Evolutionary conservation across 306 rosid genomes (phyloP).

Genomic region (Trifolium dubium): DNA sequence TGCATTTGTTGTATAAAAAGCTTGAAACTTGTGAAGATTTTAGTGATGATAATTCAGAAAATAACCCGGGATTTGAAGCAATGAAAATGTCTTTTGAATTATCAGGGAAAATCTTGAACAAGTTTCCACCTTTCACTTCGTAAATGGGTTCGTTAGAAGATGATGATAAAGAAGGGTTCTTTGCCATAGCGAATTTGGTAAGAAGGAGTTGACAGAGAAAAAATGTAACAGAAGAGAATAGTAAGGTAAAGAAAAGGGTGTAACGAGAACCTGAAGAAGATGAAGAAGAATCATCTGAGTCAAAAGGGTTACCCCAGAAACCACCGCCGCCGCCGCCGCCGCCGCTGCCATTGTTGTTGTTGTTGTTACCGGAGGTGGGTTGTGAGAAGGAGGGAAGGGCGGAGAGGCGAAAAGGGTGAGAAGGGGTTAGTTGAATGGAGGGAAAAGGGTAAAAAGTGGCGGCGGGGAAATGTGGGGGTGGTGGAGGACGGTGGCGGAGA

Average conservation of each 20-base stretch:
- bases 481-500: conserved; percentile 14
- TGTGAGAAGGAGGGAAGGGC: conserved; percentile 30
- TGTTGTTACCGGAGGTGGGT: conserved; percentile 1
- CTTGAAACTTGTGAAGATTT: conserved; percentile 35
- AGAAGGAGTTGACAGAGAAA: conserved; percentile 62
- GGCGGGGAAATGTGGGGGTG: conserved; percentile 29
- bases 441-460: neutral
- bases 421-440: conserved; percentile 33
- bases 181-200: conserved; percentile 65
- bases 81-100: conserved; percentile 56
- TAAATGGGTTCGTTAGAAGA: conserved; percentile 44
- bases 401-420: conserved; percentile 36
- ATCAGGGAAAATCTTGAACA: conserved; percentile 63
- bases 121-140: conserved; percentile 84
- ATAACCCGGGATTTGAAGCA: conserved; percentile 32
- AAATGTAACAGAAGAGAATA: conserved; percentile 47
- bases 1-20: conserved; percentile 53
- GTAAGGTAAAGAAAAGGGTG: conserved; percentile 50
- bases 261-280: conserved; percentile 39
- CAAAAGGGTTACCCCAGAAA: conserved; percentile 52
- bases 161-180: conserved; percentile 24
- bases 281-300: conserved; percentile 41
- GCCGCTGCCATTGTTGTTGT: conserved; percentile 23
- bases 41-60: conserved; percentile 39
- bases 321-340: conserved; percentile 32